These are phyloP conservation scores for Rhizoctonia solani DNA, from an alignment of 1,284 basidiomycete species.

Conservation along the genomic window DNA sequence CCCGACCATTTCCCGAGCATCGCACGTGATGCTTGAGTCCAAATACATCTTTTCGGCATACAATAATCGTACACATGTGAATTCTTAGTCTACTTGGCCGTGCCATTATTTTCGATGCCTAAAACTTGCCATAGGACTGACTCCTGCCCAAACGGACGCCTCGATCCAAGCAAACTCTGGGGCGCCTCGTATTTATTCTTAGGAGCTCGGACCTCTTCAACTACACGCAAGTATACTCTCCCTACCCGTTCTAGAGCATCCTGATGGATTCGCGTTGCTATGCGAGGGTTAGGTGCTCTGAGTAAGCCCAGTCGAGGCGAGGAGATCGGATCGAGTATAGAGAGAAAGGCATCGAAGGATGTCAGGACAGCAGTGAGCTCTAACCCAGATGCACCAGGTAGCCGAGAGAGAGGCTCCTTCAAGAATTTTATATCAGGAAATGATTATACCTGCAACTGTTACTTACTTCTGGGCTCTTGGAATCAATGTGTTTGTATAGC, in stretches of 20 bases:
- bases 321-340: slow-evolving; percentile 59
- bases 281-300: slow-evolving; percentile 55
- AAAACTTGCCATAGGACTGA: slow-evolving; percentile 73
- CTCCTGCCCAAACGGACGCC: slow-evolving; percentile 78
- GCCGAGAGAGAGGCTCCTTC: slow-evolving; percentile 60
- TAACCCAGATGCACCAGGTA: slow-evolving; percentile 60
- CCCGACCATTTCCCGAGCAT: not conserved
- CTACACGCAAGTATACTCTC: slow-evolving; percentile 69
- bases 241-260: slow-evolving; percentile 70
- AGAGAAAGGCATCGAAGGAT: slow-evolving; percentile 70
- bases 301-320: slow-evolving; percentile 72
- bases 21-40: not conserved
- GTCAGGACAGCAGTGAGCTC: slow-evolving; percentile 59
- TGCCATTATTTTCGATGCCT: slow-evolving; percentile 54
- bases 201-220: slow-evolving; percentile 71
- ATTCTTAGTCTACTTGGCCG: not conserved
- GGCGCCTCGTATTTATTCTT: slow-evolving; percentile 86
- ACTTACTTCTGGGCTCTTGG: slow-evolving; percentile 60
- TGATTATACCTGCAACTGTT: not conserved
- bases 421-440: not conserved
- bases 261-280: slow-evolving; percentile 74
- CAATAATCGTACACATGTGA: not conserved
- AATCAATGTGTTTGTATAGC: slow-evolving; percentile 61
- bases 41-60: not conserved
- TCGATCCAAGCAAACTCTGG: slow-evolving; percentile 81